These are phyloP conservation scores for Leucocoprinus birnbaumii DNA, from an alignment of 768 basidiomycete genomes.

Conservation along the genomic window DNA sequence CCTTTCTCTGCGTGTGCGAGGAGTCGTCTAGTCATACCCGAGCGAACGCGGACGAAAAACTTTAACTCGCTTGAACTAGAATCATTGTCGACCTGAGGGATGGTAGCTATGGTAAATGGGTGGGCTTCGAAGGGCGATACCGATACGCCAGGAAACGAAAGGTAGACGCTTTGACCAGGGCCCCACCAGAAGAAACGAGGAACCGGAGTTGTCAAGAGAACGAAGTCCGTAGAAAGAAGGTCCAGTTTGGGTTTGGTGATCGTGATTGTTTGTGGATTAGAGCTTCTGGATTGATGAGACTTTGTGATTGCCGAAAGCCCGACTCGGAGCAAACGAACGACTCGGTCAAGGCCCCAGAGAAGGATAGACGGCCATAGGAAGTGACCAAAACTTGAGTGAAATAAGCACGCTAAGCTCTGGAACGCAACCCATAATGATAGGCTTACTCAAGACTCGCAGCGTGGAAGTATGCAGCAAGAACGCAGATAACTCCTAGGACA, in stretches of 20 bases:
- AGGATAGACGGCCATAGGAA: constrained; percentile 48
- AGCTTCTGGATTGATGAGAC: too few relatives aligned
- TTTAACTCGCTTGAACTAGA: constrained; percentile 15
- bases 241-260: constrained; percentile 24
- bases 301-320: constrained; percentile 38
- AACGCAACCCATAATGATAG: constrained; percentile 23
- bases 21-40: not conserved
- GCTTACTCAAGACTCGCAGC: constrained; percentile 26
- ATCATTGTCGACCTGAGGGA: constrained; percentile 20
- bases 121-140: constrained; percentile 48
- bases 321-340: constrained; percentile 42
- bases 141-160: constrained; percentile 47
- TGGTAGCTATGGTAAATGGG: constrained; percentile 60
- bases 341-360: constrained; percentile 55
- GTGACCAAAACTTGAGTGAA: constrained; percentile 23
- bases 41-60: not conserved
- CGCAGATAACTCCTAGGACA: constrained; percentile 31
- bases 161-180: constrained; percentile 53
- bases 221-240: constrained; percentile 38
- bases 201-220: constrained; percentile 45
- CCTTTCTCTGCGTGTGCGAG: constrained; percentile 8
- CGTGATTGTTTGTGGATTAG: constrained; percentile 18
- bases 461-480: constrained; percentile 42
- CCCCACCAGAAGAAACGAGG: constrained; percentile 39
- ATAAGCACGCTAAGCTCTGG: too few relatives aligned